Base-by-base conservation (phyloP, 129 eudicot species). In the Scalesia atractyloides region DNA sequence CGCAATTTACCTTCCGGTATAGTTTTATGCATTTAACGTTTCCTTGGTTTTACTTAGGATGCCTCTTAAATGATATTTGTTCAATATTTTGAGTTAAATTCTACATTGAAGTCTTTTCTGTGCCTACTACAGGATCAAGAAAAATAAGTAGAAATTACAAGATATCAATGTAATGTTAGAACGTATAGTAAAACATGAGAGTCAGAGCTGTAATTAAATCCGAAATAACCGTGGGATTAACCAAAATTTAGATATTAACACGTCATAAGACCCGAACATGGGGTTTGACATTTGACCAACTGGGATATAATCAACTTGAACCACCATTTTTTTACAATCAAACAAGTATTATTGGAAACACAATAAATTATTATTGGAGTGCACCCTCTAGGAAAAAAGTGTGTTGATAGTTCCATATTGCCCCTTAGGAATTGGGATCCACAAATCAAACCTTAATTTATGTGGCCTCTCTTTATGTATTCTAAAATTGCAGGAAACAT, bases 1-100 rank as follows among this genome's bases (percentile, higher is more conserved):
- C 43, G 76, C 84, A 49, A 22, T 87, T 75, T 87, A 90, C 89
- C 92, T 92, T 80, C 96, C 96, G 89, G 98, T 89, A 78, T 7
- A 81, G 66, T 43, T 59, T 43, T 39, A 37, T 37, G 64, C 48
- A 70, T 22, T 46, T 36, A 5, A 44, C 69, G 47, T 53, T 64
- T 81, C 18, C 24, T 2, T 69, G 0, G 14, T 11, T 60, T 17
- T 56, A 3, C 36, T 72, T 39, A 16, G 59, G 3, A 47, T 71
- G 64, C 61, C 49, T 66, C 63, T 18, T 53, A 51, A 68, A 48
- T 68, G 58, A 66, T 70, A 44, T 47, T 77, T 33, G 41, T 43
- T 51, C 64, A 64, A 51, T 17, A 34, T 33, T 33, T 8, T 33
- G n/a, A 62, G 20, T 34, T 5, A 62, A 36, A 15, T 24, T 20